Evolutionary conservation across 176 grass and related monocot species (phyloP).

Genomic region (Pharus latifolius): DNA sequence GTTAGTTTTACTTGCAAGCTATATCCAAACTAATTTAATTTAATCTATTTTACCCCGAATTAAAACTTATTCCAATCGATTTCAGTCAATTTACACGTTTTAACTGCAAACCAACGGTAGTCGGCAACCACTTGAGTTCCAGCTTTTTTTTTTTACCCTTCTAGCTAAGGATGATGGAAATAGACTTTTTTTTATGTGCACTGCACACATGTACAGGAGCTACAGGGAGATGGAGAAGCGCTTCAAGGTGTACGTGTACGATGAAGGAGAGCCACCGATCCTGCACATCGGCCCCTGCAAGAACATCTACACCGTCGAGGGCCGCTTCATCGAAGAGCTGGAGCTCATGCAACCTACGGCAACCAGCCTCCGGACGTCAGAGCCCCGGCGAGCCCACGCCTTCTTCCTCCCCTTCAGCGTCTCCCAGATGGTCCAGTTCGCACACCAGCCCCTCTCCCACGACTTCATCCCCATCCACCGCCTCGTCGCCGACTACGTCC

Average conservation of each 20-base stretch:
- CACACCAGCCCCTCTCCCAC: slow-evolving; percentile 2
- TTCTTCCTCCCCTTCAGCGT: slow-evolving; percentile 76
- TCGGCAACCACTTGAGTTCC: no score
- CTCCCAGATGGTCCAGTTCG: slow-evolving; percentile 36
- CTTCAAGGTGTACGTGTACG: slow-evolving; percentile 80
- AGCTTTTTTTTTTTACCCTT: no score
- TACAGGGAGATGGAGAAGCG: slow-evolving; percentile 68
- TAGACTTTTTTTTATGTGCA: neutral
- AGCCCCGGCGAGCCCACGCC: slow-evolving; percentile 32
- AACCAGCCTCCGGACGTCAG: slow-evolving; percentile 24
- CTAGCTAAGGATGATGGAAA: no score
- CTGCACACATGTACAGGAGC: slow-evolving; percentile 26
- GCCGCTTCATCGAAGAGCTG: slow-evolving; percentile 68
- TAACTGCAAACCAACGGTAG: no score
- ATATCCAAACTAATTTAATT: no score
- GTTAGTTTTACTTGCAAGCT: no score
- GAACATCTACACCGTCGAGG: slow-evolving; percentile 72
- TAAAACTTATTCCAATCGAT: no score
- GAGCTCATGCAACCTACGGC: slow-evolving; percentile 18
- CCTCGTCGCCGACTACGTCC: slow-evolving; percentile 56
- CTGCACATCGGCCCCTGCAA: slow-evolving; percentile 59
- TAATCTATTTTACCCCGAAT: no score
- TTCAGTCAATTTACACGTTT: no score
- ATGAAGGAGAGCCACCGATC: slow-evolving; percentile 71
- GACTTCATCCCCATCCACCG: slow-evolving; percentile 16